Percentiles rank a stretch among this genome's conserved stretches.
Conservation (phyloP, 139 green algal species). For the Mesotaenium endlicherianum region DNA sequence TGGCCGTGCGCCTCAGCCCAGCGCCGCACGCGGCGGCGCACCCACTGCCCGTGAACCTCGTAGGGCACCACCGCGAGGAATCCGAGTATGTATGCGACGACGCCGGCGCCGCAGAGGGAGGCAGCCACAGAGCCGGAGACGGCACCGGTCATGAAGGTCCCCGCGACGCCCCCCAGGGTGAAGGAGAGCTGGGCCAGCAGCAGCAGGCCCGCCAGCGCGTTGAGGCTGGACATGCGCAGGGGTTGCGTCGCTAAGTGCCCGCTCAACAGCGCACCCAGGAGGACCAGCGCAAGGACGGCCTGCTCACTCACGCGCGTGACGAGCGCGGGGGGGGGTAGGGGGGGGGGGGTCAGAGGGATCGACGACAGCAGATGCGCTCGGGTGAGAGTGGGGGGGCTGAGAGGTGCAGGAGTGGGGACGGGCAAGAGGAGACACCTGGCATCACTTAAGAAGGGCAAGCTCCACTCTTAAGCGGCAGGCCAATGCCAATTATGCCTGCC, state of each 20-base stretch:
- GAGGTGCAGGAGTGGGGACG: too few relatives aligned
- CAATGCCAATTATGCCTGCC: too few relatives aligned
- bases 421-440: too few relatives aligned
- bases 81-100: neutral
- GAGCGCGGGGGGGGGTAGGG: too few relatives aligned
- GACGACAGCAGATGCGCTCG: too few relatives aligned
- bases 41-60: neutral
- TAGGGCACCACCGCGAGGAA: neutral
- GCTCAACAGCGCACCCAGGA: neutral
- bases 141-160: neutral
- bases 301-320: too few relatives aligned
- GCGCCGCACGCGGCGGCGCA: neutral
- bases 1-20: conserved; percentile 1
- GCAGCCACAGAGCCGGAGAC: neutral
- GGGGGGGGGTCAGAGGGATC: too few relatives aligned
- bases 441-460: too few relatives aligned
- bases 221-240: neutral
- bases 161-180: neutral
- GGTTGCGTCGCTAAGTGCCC: neutral
- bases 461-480: too few relatives aligned
- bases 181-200: neutral
- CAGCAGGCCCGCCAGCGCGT: neutral
- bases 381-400: too few relatives aligned
- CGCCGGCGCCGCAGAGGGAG: neutral
- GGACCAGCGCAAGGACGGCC: neutral